phyloP scores from a whole-genome alignment of 768 basidiomycete species.

The Podaxis pistillaris region DNA sequence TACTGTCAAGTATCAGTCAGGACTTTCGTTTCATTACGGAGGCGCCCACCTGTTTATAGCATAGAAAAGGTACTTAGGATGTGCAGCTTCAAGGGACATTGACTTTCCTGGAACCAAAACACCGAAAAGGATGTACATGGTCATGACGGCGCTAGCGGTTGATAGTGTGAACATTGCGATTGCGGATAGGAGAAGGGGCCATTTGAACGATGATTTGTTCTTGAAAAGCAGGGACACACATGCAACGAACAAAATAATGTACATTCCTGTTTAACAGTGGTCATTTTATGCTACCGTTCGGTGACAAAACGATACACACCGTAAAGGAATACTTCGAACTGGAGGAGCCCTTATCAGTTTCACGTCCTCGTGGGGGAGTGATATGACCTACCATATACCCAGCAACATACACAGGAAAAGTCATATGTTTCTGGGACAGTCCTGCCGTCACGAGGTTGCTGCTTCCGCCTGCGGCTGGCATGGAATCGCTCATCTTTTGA shows the following conservation, averaged over 20 bases:
- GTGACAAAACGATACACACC: background rate
- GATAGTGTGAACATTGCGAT: background rate
- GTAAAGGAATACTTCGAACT: conserved; percentile 7
- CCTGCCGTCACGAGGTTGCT: background rate
- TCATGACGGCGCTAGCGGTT: conserved; percentile 1
- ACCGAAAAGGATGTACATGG: conserved; percentile 25
- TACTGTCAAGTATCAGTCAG: background rate
- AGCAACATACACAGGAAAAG: background rate
- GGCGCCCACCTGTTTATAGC: conserved; percentile 35
- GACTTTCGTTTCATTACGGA: background rate
- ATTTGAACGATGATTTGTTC: conserved; percentile 26
- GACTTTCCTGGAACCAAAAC: conserved; percentile 19
- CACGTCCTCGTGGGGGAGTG: background rate
- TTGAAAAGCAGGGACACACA: conserved; percentile 31
- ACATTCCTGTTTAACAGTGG: conserved; percentile 27
- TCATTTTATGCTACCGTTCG: background rate
- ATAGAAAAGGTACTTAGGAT: conserved; percentile 34
- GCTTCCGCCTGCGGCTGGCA: background rate
- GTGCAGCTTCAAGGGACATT: conserved; percentile 19
- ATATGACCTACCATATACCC: background rate
- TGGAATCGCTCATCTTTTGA: background rate
- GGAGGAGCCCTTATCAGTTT: background rate
- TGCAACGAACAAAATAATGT: conserved; percentile 34
- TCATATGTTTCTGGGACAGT: background rate
- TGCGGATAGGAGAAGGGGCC: conserved; percentile 11